Conservation (phyloP, 345 rosid genomes). For the thale cress (Arabidopsis thaliana) region DNA sequence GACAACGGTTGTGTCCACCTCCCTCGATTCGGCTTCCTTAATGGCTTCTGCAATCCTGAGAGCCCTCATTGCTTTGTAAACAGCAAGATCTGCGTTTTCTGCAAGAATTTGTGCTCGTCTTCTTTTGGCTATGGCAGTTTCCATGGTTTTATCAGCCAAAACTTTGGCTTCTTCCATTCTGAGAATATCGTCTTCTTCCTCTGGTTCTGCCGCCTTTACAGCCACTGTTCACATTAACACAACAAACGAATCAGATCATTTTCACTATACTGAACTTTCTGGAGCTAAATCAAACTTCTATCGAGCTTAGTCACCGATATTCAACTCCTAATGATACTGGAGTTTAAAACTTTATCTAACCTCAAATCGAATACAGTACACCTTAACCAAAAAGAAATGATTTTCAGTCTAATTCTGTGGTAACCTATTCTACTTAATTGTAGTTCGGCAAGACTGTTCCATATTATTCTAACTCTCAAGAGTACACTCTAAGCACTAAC, state of each 20-base stretch:
- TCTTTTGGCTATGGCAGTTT: constrained; percentile 64
- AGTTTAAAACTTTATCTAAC: background rate
- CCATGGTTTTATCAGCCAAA: constrained; percentile 48
- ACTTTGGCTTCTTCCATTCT: constrained; percentile 62
- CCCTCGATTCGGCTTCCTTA: constrained; percentile 43
- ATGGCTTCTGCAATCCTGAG: constrained; percentile 75
- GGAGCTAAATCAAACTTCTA: background rate
- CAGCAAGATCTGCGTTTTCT: constrained; percentile 81
- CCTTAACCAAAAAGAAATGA: background rate
- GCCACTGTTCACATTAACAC: constrained; percentile 30
- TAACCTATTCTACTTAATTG: constrained; percentile 17
- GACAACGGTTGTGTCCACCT: constrained; percentile 37
- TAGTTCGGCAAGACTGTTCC: constrained; percentile 9
- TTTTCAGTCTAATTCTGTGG: constrained; percentile 6
- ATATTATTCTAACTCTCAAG: constrained; percentile 14
- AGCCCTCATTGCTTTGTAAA: constrained; percentile 74
- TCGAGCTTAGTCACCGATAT: background rate
- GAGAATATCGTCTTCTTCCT: constrained; percentile 51
- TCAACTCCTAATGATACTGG: background rate
- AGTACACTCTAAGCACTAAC: background rate
- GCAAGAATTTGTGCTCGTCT: constrained; percentile 69
- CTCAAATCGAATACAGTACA: constrained; percentile 2
- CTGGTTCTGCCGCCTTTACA: constrained; percentile 58
- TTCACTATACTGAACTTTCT: background rate
- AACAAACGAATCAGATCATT: constrained; percentile 14